These are phyloP conservation scores for Trichoderma sp. DNA, from an alignment of 2,329 filamentous ascomycete genomes.

Conservation along the genomic window DNA sequence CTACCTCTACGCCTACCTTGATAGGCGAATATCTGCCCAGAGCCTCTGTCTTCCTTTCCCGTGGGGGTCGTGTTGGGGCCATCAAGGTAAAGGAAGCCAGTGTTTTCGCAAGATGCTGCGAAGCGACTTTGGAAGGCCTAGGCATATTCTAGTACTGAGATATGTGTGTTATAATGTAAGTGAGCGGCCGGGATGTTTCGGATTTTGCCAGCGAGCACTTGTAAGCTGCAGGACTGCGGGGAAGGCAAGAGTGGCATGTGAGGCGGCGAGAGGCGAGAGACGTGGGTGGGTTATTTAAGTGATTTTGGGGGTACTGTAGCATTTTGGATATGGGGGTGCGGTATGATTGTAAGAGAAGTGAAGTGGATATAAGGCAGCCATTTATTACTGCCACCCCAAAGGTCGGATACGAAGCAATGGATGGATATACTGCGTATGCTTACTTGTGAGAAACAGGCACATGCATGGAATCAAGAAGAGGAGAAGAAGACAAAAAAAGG, in stretches of 20 bases:
- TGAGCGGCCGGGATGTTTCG: background rate
- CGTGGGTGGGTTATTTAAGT: background rate
- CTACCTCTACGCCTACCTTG: too few species aligned
- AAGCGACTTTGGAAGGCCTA: too few species aligned
- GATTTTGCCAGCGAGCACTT: conserved; percentile 13
- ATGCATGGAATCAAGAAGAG: background rate
- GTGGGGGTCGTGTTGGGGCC: too few species aligned
- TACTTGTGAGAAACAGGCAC: background rate
- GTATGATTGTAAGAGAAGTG: background rate
- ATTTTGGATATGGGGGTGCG: background rate
- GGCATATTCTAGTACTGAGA: background rate
- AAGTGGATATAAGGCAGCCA: background rate
- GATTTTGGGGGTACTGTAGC: background rate
- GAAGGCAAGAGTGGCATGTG: conserved; percentile 17
- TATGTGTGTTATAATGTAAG: background rate
- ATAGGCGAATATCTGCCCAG: too few species aligned
- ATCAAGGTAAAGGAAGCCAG: too few species aligned
- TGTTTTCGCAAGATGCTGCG: too few species aligned
- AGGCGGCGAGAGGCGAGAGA: conserved; percentile 13
- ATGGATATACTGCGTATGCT: background rate
- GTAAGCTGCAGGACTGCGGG: conserved; percentile 16
- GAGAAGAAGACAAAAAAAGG: background rate
- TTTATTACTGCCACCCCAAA: background rate
- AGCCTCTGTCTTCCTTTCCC: too few species aligned
- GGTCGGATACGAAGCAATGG: background rate